phyloP scores from a whole-genome alignment of 129 eudicot species.

The Cynara cardunculus region DNA sequence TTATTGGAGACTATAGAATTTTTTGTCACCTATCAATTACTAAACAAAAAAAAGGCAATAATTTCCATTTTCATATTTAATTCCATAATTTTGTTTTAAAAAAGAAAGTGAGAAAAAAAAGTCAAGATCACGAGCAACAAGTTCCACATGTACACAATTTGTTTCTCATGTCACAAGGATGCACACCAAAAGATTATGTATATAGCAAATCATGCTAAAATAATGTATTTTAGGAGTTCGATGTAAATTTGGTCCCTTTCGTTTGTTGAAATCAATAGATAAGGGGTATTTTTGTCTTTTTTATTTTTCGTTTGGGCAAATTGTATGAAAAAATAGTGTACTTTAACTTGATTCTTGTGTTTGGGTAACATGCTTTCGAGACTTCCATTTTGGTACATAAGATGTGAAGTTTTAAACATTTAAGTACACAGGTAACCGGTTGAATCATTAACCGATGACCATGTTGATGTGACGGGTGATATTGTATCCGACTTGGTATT shows the following conservation, averaged over 20 bases:
- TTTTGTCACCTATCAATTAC: conserved; percentile 13
- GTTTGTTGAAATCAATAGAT: background rate
- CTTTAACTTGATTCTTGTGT: too few relatives aligned
- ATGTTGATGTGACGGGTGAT: too few relatives aligned
- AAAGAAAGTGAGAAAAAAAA: background rate
- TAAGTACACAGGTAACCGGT: too few relatives aligned
- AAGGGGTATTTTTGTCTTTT: background rate
- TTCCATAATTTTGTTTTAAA: background rate
- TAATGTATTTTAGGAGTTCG: background rate
- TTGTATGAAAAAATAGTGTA: too few relatives aligned
- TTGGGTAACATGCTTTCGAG: too few relatives aligned
- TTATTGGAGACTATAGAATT: conserved; percentile 8
- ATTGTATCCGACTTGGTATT: too few relatives aligned
- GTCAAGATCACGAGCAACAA: conserved; percentile 13
- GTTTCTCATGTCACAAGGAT: conserved; percentile 10
- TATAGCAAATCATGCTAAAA: background rate
- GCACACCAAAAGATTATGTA: conserved; percentile 5
- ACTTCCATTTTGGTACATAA: too few relatives aligned
- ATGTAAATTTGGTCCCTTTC: background rate
- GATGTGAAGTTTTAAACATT: too few relatives aligned
- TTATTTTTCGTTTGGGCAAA: too few relatives aligned
- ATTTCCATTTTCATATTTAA: background rate
- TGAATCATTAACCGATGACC: too few relatives aligned
- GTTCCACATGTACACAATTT: conserved; percentile 15
- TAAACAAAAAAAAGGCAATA: conserved; percentile 6